Evolutionary conservation across 140 eudicot species (phyloP).

Genomic region (Oenanthe javanica): DNA sequence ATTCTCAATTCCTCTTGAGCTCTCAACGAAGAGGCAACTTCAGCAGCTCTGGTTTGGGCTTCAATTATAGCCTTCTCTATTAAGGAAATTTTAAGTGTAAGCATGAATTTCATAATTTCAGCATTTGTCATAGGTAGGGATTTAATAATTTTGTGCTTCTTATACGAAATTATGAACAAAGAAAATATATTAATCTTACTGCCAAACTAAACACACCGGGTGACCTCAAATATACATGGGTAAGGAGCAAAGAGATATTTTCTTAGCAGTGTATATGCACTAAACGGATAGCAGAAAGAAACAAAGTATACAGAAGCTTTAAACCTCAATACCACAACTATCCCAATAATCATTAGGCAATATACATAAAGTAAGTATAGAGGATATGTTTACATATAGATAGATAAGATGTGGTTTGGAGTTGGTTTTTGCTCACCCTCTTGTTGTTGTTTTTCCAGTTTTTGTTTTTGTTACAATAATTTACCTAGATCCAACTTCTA

Average conservation of each 20-base stretch:
- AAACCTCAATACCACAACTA: neutral
- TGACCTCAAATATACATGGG: neutral
- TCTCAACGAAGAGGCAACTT: too few species aligned
- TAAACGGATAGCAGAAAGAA: neutral
- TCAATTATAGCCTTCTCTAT: too few species aligned
- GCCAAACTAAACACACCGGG: neutral
- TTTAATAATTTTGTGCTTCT: too few species aligned
- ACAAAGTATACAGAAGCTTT: neutral
- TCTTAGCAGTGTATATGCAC: neutral
- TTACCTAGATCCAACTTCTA: constrained; percentile 30
- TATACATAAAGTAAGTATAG: neutral
- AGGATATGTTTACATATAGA: neutral
- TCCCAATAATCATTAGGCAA: neutral
- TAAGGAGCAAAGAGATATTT: neutral
- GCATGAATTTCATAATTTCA: too few species aligned
- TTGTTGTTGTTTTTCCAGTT: constrained; percentile 36
- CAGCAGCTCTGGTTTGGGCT: too few species aligned
- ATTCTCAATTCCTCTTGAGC: too few species aligned
- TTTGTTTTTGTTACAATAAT: constrained; percentile 32
- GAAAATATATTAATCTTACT: too few species aligned
- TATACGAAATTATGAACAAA: too few species aligned
- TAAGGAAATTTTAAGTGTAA: too few species aligned
- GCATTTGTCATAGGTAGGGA: too few species aligned
- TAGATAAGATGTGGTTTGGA: neutral
- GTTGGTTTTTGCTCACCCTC: constrained; percentile 2